Evolutionary conservation across 2,329 filamentous ascomycete genomes (phyloP), one percentile per base, ranked within the genome.

Genomic region (Venturia asperata): DNA sequence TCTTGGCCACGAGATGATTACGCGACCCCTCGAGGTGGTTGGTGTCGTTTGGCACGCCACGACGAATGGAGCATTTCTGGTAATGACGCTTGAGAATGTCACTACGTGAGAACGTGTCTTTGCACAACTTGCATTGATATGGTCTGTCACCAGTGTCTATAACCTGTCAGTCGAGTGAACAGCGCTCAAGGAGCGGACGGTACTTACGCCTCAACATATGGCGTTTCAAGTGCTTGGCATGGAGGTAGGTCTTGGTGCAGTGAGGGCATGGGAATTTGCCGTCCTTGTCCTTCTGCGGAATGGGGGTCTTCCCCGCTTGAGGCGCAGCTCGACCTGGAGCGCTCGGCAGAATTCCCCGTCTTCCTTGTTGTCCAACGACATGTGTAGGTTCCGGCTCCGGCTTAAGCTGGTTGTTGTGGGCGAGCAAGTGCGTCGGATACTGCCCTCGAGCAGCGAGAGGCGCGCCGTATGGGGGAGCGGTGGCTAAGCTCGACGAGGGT

Each of bases 81-180:
- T 97, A 99, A 80, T 99, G 94, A 69, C 94, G 91, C 83, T 99
- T 99, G 72, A 99, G 81, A 70, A 99, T 97, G 75, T 99, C 94
- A 82, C 92, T 96, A 76, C 94, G 88, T 61, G 91, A 96, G 79
- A 99, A 99, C 42, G 92, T 97, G 78, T 97, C 94, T 77, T 94
- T 92, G 82, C 94, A 99, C 63, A 99, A 83, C 70, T 96, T 91
- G 79, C 94, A 99, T 87, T 95, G 95, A 81, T 99, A 99, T 66
- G 94, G 94, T 70, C 94, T 91, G 77, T 97, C 93, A 73, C 94
- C 94, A 68, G 94, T 97, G 81, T 99, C 93, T 96, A 72, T 58
- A 65, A 34, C 66, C 69, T 64, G 72, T 81, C 70, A 80, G 77
- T 67, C 67, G 67, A 42, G 9, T 45, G 37, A 60, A 39, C 11